These are phyloP conservation scores for Cladosporium sphaerospermum DNA, from an alignment of 2,329 filamentous ascomycete species.

Conservation along the genomic window DNA sequence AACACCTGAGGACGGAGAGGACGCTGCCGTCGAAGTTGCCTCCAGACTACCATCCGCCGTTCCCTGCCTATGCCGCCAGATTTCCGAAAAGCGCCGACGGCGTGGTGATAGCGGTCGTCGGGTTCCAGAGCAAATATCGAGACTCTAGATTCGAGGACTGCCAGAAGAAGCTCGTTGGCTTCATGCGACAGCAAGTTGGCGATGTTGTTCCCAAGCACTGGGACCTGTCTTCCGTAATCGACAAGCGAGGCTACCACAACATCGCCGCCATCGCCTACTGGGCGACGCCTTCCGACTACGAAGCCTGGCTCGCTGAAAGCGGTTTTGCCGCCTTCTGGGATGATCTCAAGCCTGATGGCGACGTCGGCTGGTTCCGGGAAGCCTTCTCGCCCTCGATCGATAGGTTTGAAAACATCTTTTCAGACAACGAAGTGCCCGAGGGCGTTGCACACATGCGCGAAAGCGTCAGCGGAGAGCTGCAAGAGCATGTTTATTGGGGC, in stretches of 20 bases:
- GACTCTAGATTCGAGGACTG: not conserved
- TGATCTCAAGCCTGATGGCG: conserved; percentile 20
- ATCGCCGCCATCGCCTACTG: conserved; percentile 37
- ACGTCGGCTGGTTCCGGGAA: conserved; percentile 40
- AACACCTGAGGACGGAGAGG: conserved; percentile 15
- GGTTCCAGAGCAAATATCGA: conserved; percentile 24
- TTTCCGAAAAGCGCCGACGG: conserved; percentile 28
- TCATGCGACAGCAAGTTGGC: conserved; percentile 19
- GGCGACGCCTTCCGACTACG: conserved; percentile 26
- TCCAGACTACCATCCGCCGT: conserved; percentile 25
- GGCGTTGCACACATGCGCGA: conserved; percentile 39
- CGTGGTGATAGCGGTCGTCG: conserved; percentile 32
- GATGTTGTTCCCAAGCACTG: conserved; percentile 22
- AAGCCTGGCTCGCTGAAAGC: conserved; percentile 29
- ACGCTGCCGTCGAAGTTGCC: conserved; percentile 20
- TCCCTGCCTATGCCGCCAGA: conserved; percentile 29
- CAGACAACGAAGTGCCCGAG: conserved; percentile 32
- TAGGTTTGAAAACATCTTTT: conserved; percentile 41
- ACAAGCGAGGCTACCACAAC: conserved; percentile 31
- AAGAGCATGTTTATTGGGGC: conserved; percentile 44
- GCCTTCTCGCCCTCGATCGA: conserved; percentile 38
- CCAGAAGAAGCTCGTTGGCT: conserved; percentile 13
- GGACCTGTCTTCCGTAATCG: conserved; percentile 31
- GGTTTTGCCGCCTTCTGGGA: conserved; percentile 38
- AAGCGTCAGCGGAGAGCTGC: conserved; percentile 32